Percentiles rank a stretch among this genome's conserved stretches.
Conservation (phyloP, 306 rosid species). For the Begonia peltatifolia region DNA sequence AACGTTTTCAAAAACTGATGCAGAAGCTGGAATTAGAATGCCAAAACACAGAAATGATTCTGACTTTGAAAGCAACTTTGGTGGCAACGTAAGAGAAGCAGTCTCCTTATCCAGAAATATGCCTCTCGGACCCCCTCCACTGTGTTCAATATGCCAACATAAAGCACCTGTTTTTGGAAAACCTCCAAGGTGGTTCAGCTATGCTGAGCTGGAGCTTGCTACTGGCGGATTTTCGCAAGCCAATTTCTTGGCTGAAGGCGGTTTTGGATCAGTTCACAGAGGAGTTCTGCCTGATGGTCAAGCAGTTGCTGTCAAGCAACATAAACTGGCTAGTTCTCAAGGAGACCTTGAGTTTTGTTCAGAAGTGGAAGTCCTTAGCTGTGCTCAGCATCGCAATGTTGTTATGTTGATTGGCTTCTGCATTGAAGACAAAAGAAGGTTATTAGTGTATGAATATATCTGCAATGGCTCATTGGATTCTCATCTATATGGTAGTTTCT, state of each 20-base stretch:
- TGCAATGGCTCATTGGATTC: slow-evolving; percentile 95
- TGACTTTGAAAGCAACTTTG: slow-evolving; percentile 62
- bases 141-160: slow-evolving; percentile 96
- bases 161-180: slow-evolving; percentile 98
- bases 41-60: slow-evolving; percentile 37
- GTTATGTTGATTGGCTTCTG: slow-evolving; percentile 98
- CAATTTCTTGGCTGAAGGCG: slow-evolving; percentile 98
- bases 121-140: slow-evolving; percentile 88
- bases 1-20: slow-evolving; percentile 49
- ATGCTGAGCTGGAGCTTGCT: slow-evolving; percentile 90
- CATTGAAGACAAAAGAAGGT: slow-evolving; percentile 85
- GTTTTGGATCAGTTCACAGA: slow-evolving; percentile 93
- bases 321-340: slow-evolving; percentile 95
- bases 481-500: slow-evolving; percentile 73
- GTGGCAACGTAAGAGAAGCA: slow-evolving; percentile 83
- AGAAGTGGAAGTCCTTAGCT: slow-evolving; percentile 95
- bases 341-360: slow-evolving; percentile 95
- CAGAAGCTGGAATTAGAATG: slow-evolving; percentile 48
- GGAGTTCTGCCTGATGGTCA: slow-evolving; percentile 96
- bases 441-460: slow-evolving; percentile 89
- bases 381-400: slow-evolving; percentile 97
- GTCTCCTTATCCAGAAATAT: slow-evolving; percentile 65
- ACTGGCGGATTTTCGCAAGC: slow-evolving; percentile 93
- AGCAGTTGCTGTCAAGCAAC: slow-evolving; percentile 96
- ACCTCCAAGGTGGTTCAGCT: slow-evolving; percentile 95